Conservation (phyloP, 352 stramenopile species). For the Pythium grandisporangium region DNA sequence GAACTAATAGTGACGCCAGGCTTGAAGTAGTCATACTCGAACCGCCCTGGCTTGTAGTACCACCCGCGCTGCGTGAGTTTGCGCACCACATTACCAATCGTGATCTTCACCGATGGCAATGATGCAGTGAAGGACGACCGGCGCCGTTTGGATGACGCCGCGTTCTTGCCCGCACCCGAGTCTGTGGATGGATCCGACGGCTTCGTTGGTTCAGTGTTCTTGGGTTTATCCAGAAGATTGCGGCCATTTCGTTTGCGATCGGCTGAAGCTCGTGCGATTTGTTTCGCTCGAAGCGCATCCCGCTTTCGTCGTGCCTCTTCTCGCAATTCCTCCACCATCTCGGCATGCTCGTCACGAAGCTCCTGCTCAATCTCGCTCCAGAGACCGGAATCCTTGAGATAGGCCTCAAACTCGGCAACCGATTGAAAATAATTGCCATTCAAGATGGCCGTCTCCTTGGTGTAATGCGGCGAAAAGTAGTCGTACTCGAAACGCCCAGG, state of each 20-base stretch:
- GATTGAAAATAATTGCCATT: constrained; percentile 67
- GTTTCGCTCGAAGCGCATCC: constrained; percentile 6
- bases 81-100: constrained; percentile 48
- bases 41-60: constrained; percentile 59
- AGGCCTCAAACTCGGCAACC: constrained; percentile 39
- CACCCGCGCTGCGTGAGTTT: constrained; percentile 47
- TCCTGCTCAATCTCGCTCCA: constrained; percentile 51
- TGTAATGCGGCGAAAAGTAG: constrained; percentile 70
- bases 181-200: constrained; percentile 1
- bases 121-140: neutral
- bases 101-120: constrained; percentile 19
- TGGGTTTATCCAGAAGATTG: constrained; percentile 3
- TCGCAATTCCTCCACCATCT: constrained; percentile 40
- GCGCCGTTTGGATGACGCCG: constrained; percentile 1
- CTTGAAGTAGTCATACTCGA: constrained; percentile 85
- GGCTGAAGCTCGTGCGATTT: too few relatives aligned
- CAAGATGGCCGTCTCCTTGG: constrained; percentile 30
- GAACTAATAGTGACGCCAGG: constrained; percentile 39
- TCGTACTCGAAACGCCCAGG: constrained; percentile 67
- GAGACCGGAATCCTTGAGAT: constrained; percentile 40
- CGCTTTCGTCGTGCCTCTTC: constrained; percentile 19
- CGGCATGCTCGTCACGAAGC: constrained; percentile 40
- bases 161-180: neutral
- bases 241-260: too few relatives aligned
- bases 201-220: neutral